A percentile compares a stretch with the other conserved stretches of the same genome.
Evolutionary conservation across 73 alveolate genomes (phyloP).

Genomic region (Durusdinium trenchii): DNA sequence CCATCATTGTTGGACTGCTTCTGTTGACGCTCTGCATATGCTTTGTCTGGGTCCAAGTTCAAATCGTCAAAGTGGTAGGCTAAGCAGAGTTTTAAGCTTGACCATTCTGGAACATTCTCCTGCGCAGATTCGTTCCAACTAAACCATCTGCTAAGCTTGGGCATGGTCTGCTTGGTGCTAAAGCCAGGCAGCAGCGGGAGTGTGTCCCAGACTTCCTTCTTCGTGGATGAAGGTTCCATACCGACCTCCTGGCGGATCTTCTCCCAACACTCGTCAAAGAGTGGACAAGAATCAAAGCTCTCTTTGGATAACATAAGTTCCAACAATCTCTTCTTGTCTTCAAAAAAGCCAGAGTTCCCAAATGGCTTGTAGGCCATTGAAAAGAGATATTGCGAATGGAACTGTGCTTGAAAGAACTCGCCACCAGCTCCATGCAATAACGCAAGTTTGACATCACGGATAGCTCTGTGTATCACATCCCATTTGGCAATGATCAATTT

Average conservation of each 20-base stretch:
- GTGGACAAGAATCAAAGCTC: neutral
- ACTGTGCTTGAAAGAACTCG: neutral
- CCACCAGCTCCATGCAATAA: neutral
- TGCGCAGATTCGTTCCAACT: neutral
- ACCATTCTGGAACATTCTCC: neutral
- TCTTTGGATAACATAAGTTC: neutral
- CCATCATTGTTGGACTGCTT: neutral
- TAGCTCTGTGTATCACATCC: neutral
- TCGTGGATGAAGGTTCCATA: neutral
- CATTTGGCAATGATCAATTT: neutral
- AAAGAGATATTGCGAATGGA: conserved; percentile 8
- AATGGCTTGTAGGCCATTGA: neutral
- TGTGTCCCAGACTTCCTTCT: neutral
- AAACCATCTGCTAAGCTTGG: neutral
- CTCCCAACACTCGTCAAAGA: conserved; percentile 17
- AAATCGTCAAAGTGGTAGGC: neutral
- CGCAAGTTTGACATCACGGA: neutral
- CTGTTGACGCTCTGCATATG: neutral
- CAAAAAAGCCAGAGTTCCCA: neutral
- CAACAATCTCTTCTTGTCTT: neutral
- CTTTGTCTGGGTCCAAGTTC: neutral
- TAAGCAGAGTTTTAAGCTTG: neutral
- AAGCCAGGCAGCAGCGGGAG: neutral
- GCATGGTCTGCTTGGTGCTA: neutral
- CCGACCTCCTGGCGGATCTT: neutral